Conservation (phyloP, 768 basidiomycete genomes). For the Suillus tomentosus region DNA sequence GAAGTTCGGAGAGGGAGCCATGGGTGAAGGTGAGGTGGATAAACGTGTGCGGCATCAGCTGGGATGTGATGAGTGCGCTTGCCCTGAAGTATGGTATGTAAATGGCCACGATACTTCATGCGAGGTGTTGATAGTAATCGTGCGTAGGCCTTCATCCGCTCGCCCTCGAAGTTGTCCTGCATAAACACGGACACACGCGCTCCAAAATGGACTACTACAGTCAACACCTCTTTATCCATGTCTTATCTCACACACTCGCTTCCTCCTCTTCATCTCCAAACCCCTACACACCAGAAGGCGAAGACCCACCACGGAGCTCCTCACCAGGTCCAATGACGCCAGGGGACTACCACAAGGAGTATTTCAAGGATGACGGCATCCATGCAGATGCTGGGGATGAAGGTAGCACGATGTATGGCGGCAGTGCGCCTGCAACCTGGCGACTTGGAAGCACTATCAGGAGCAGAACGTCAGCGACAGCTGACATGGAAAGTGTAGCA, state of each 20-base stretch:
- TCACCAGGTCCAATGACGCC: constrained; percentile 30
- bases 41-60: constrained; percentile 65
- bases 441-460: constrained; percentile 10
- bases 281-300: constrained; percentile 14
- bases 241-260: constrained; percentile 63
- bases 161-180: constrained; percentile 70
- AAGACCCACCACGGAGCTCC: constrained; percentile 27
- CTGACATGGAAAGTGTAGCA: constrained; percentile 6
- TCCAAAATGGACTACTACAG: constrained; percentile 74
- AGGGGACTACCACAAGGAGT: constrained; percentile 11
- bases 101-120: constrained; percentile 19
- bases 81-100: constrained; percentile 64
- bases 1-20: constrained; percentile 48
- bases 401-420: constrained; percentile 7
- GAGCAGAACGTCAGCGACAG: constrained; percentile 6
- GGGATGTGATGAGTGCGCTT: constrained; percentile 72
- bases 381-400: constrained; percentile 3
- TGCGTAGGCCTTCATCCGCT: constrained; percentile 65
- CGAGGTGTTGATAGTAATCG: constrained; percentile 11
- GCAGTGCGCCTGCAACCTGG: constrained; percentile 14
- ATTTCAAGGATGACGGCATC: constrained; percentile 1
- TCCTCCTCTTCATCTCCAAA: constrained; percentile 12
- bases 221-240: constrained; percentile 69
- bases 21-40: constrained; percentile 79
- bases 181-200: constrained; percentile 52